Base-by-base conservation (phyloP, 257 asterid species). In the Leptodermis oblonga region DNA sequence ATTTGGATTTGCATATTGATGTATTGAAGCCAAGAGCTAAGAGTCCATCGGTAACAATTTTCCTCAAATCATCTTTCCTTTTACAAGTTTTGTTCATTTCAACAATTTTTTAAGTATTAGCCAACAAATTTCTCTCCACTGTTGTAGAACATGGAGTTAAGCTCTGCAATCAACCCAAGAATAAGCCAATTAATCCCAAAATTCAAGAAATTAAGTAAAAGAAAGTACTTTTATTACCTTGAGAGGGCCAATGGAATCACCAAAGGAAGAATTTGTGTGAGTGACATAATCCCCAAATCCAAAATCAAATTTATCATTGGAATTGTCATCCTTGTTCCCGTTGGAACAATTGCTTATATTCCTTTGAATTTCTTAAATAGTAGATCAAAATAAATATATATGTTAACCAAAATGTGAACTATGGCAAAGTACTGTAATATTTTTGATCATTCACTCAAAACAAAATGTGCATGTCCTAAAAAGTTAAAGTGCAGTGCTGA, bases 261-360 rank as follows among this genome's bases (percentile, higher is more conserved):
- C 76, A 62, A 86, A 82, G 49, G 95, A 90, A 14, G 96, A 79
- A 71, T 80, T 86, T 0, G 87, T 73, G 53, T 69, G 60, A 25
- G 87, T 74, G 20, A 71, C 7, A 0, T 82, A 79, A 72, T 91
- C 97, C 10, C 85, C 84, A 71, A 86, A 85, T 67, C 72, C 78
- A 37, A 80, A 83, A 76, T 88, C 97, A 30, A 88, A 79, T 51
- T 90, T 97, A 73, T 90, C 98, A 54, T 88, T 96, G 64, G 98
- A 92, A 75, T 92, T 88, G 85, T 87, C 95, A 84, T 84, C 86
- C 74, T 81, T 83, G 80, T 86, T 92, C 43, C 96, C 96, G 77
- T 90, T 84, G 45, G 88, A 90, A 88, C 97, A 90, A 72, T 88
- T 90, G 84, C 97, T 88, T 59, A 95, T 86, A 70, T 84, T 88